These are phyloP conservation scores for Lavandula angustifolia DNA, from an alignment of 257 asterid genomes.

Conservation along the genomic window DNA sequence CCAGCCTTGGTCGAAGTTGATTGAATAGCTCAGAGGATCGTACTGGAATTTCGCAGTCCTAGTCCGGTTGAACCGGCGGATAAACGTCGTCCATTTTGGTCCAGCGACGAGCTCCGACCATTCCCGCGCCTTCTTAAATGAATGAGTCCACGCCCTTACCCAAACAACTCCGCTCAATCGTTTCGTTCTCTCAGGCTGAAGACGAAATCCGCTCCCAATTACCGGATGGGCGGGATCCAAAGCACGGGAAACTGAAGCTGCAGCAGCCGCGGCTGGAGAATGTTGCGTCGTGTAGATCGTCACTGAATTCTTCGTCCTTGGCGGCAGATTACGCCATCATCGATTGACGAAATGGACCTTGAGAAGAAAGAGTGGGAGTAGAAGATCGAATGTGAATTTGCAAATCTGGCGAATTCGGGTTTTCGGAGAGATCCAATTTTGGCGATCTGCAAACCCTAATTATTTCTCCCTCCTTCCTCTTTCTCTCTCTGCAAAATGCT, in stretches of 20 bases:
- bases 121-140: constrained; percentile 53
- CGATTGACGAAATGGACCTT: background rate
- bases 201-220: constrained; percentile 61
- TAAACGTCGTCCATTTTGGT: constrained; percentile 82
- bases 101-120: constrained; percentile 86
- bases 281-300: constrained; percentile 42
- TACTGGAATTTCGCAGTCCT: constrained; percentile 53
- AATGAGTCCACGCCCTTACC: constrained; percentile 41
- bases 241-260: constrained; percentile 49
- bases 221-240: constrained; percentile 33
- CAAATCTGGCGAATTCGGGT: constrained; percentile 18
- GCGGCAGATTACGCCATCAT: constrained; percentile 32
- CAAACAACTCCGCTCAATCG: constrained; percentile 42
- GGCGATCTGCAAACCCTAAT: constrained; percentile 37
- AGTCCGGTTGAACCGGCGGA: constrained; percentile 59
- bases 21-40: constrained; percentile 69
- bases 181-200: constrained; percentile 39
- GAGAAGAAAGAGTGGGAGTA: background rate
- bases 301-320: constrained; percentile 29
- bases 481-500: background rate
- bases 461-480: background rate
- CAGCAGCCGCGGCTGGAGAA: constrained; percentile 50
- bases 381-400: background rate
- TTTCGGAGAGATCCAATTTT: constrained; percentile 11
- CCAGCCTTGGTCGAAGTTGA: constrained; percentile 70